Percentiles rank a stretch among this genome's conserved stretches.
Evolutionary conservation across 495 filamentous ascomycete species (phyloP).

Genomic region (Baudoinia panamericana): DNA sequence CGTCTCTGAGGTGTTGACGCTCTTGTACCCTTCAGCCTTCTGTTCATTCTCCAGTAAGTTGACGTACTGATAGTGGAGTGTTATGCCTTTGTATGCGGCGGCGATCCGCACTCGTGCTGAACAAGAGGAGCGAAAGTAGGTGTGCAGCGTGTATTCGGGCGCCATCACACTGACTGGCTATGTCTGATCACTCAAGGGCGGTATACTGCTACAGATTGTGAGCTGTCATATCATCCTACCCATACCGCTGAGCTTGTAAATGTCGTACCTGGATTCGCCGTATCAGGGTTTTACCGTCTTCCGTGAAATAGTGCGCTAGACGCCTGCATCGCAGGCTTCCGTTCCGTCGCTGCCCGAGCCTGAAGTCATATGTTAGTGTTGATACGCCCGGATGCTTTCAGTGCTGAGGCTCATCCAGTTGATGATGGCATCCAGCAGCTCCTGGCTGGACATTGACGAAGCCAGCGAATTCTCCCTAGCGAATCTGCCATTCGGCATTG

Average conservation of each 20-base stretch:
- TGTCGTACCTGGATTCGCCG: neutral
- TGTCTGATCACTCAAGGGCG: neutral
- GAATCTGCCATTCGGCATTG: neutral
- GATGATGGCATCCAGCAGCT: too few relatives aligned
- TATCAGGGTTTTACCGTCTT: neutral
- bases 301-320: neutral
- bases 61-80: conserved; percentile 33
- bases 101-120: conserved; percentile 41
- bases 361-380: too few relatives aligned
- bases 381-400: too few relatives aligned
- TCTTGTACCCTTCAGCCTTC: conserved; percentile 8
- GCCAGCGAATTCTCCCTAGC: neutral
- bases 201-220: neutral
- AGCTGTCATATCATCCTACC: neutral
- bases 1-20: neutral
- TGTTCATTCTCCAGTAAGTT: conserved; percentile 38
- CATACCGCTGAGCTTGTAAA: neutral
- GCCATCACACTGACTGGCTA: neutral
- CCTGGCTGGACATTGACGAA: neutral
- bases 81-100: conserved; percentile 35
- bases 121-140: conserved; percentile 44
- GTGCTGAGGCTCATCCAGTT: too few relatives aligned
- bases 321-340: neutral
- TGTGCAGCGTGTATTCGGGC: conserved; percentile 35
- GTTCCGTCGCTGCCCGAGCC: neutral